Percentiles rank a stretch among this genome's conserved stretches.
phyloP scores from a whole-genome alignment of 495 filamentous ascomycete species.

The Lineolata rhizophorae region DNA sequence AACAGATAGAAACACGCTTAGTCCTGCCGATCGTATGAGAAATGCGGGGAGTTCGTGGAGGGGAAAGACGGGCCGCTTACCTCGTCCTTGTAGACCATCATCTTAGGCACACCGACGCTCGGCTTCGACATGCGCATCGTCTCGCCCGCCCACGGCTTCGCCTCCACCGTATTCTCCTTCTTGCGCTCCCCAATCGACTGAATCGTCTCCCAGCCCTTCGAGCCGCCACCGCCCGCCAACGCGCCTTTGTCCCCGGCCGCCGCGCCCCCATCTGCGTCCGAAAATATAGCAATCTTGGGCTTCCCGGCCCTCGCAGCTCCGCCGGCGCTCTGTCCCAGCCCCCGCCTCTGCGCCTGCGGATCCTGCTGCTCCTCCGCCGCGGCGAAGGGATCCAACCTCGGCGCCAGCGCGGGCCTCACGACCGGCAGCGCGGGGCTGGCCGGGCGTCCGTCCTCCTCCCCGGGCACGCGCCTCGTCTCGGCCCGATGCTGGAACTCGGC shows the following conservation, averaged over 20 bases:
- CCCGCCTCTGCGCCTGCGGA: constrained; percentile 31
- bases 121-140: constrained; percentile 75
- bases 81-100: constrained; percentile 88
- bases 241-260: constrained; percentile 14
- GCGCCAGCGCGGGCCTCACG: constrained; percentile 63
- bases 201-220: constrained; percentile 81
- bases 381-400: constrained; percentile 67
- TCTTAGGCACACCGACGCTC: constrained; percentile 49
- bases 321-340: neutral
- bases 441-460: constrained; percentile 36
- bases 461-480: constrained; percentile 32
- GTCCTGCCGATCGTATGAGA: constrained; percentile 90
- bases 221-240: constrained; percentile 8
- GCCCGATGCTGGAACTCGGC: constrained; percentile 69
- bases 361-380: constrained; percentile 42
- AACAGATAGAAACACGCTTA: constrained; percentile 53
- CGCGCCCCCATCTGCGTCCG: constrained; percentile 37
- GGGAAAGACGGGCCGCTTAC: constrained; percentile 35
- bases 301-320: constrained; percentile 29
- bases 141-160: constrained; percentile 82
- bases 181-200: constrained; percentile 65
- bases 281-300: constrained; percentile 83
- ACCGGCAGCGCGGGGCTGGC: constrained; percentile 69
- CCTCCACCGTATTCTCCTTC: constrained; percentile 79
- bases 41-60: constrained; percentile 23